Evolutionary conservation across 1,284 basidiomycete genomes (phyloP).

Genomic region (Coriolopsis trogii): DNA sequence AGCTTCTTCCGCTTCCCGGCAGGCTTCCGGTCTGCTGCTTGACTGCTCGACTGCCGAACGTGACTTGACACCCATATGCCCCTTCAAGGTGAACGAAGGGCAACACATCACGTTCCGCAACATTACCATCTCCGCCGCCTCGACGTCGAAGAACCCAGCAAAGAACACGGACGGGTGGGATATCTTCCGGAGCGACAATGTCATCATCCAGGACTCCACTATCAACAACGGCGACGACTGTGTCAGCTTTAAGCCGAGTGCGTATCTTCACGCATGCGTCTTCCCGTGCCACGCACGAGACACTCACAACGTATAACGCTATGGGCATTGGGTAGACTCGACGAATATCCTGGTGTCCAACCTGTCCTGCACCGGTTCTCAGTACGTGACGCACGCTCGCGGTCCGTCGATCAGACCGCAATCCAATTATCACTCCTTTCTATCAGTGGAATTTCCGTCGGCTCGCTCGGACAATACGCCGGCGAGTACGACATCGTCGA

Average conservation of each 20-base stretch:
- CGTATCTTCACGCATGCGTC: background rate
- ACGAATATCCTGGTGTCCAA: slow-evolving; percentile 48
- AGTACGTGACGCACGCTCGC: slow-evolving; percentile 29
- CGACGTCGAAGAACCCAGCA: slow-evolving; percentile 46
- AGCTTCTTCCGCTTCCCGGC: slow-evolving; percentile 9
- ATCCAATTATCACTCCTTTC: background rate
- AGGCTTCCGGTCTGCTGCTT: too few species aligned
- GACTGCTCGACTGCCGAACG: background rate
- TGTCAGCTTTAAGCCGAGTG: slow-evolving; percentile 52
- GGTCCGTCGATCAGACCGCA: background rate
- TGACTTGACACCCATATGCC: background rate
- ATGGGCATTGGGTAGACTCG: slow-evolving; percentile 28
- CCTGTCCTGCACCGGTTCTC: slow-evolving; percentile 46
- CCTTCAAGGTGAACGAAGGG: slow-evolving; percentile 32
- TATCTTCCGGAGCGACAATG: slow-evolving; percentile 49
- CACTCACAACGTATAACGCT: background rate
- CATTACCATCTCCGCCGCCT: slow-evolving; percentile 36
- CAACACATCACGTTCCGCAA: slow-evolving; percentile 49
- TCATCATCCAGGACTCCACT: slow-evolving; percentile 34
- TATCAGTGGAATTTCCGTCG: slow-evolving; percentile 47
- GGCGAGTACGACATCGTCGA: slow-evolving; percentile 52
- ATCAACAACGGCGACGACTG: slow-evolving; percentile 40
- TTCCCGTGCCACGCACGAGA: background rate
- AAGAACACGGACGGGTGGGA: slow-evolving; percentile 70
- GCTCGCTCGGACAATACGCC: slow-evolving; percentile 50